These are phyloP conservation scores for Musa acuminata DNA, from an alignment of 176 grass and related monocot genomes.

Conservation along the genomic window DNA sequence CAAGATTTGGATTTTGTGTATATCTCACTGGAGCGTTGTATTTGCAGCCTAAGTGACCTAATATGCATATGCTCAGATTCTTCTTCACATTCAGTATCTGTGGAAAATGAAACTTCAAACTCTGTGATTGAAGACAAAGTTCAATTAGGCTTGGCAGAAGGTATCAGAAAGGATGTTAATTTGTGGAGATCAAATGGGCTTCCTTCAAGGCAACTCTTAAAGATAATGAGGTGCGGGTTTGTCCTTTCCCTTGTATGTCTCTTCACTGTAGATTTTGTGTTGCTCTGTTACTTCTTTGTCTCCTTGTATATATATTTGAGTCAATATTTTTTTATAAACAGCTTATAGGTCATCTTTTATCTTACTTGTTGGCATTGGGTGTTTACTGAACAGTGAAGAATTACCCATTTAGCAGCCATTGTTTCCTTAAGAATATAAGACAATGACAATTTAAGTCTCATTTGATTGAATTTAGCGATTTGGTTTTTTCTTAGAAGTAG, in stretches of 20 bases:
- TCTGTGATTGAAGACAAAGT: slow-evolving; percentile 6
- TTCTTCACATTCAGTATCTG: neutral
- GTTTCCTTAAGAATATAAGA: neutral
- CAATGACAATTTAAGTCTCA: neutral
- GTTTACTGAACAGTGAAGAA: neutral
- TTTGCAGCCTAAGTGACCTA: slow-evolving; percentile 75
- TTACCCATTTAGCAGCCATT: neutral
- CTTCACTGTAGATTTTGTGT: neutral
- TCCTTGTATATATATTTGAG: neutral
- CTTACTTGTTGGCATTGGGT: neutral
- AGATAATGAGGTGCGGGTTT: slow-evolving; percentile 73
- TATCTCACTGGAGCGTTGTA: slow-evolving; percentile 84
- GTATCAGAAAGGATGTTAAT: slow-evolving; percentile 32
- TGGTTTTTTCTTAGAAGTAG: too few species aligned
- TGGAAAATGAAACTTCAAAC: slow-evolving; percentile 6
- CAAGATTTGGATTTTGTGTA: slow-evolving; percentile 84
- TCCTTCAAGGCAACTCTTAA: slow-evolving; percentile 70
- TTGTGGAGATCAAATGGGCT: slow-evolving; percentile 72
- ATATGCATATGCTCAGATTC: slow-evolving; percentile 32
- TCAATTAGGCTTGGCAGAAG: slow-evolving; percentile 24
- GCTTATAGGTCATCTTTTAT: neutral
- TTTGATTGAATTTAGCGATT: neutral
- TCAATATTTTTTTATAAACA: neutral
- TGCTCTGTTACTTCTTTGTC: neutral
- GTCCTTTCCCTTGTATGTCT: neutral